Conservation (phyloP, 768 basidiomycete species). For the Lactarius psammicola region DNA sequence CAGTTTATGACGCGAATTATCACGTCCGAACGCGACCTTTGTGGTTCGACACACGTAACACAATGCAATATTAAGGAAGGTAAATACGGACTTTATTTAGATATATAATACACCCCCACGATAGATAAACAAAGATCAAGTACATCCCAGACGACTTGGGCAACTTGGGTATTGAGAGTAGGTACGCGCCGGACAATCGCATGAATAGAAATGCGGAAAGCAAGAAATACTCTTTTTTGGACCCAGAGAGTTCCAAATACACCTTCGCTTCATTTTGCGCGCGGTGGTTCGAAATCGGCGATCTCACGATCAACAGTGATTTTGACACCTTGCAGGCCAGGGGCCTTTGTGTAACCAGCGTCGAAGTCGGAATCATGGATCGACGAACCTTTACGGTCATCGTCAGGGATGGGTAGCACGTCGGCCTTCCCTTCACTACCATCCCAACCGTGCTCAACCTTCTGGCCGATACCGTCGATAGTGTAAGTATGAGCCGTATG, state of each 20-base stretch:
- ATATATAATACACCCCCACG: constrained; percentile 1
- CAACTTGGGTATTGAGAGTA: not conserved
- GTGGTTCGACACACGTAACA: not conserved
- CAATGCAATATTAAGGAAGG: not conserved
- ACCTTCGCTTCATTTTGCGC: constrained; percentile 10
- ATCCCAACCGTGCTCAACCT: constrained; percentile 25
- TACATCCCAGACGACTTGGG: not conserved
- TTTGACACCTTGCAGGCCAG: constrained; percentile 24
- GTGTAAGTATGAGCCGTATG: constrained; percentile 34
- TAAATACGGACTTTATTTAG: not conserved
- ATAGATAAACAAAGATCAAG: constrained; percentile 4
- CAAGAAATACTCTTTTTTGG: not conserved
- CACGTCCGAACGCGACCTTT: not conserved
- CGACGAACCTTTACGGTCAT: constrained; percentile 17
- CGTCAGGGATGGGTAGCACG: constrained; percentile 5
- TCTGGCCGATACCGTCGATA: constrained; percentile 34
- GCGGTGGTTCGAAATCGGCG: constrained; percentile 20
- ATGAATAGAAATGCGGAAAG: not conserved
- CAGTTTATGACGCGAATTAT: too few relatives aligned
- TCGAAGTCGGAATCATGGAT: constrained; percentile 30
- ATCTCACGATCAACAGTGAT: constrained; percentile 29
- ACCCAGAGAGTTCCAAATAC: not conserved
- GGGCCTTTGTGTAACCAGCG: constrained; percentile 18
- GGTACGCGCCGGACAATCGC: not conserved
- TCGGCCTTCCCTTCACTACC: constrained; percentile 22